These are phyloP conservation scores for Paracoccidioides brasiliensis DNA, from an alignment of 2,329 filamentous ascomycete genomes.

Conservation along the genomic window DNA sequence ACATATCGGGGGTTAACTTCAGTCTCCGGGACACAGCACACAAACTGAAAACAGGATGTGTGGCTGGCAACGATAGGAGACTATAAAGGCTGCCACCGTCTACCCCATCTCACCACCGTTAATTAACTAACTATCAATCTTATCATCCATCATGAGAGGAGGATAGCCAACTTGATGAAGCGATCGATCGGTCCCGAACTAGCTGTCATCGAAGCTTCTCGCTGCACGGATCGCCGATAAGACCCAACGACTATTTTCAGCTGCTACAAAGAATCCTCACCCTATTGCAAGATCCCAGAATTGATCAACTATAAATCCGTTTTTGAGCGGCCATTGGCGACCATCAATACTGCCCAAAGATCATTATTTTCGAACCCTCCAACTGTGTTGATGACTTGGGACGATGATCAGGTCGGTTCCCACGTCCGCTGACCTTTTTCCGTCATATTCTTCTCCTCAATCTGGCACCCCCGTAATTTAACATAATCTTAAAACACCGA, in stretches of 20 bases:
- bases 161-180: not conserved
- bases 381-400: not conserved
- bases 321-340: not conserved
- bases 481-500: not conserved
- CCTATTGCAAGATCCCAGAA: not conserved
- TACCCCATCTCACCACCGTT: not conserved
- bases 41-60: not conserved
- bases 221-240: not conserved
- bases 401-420: not conserved
- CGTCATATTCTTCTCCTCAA: not conserved
- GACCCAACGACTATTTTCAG: not conserved
- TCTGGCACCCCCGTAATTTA: not conserved
- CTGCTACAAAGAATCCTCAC: not conserved
- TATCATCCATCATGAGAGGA: not conserved
- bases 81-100: not conserved
- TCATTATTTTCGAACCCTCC: not conserved
- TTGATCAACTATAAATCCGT: not conserved
- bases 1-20: not conserved
- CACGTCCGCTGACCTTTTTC: not conserved
- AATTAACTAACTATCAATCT: too few species aligned
- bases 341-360: not conserved
- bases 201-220: not conserved
- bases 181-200: not conserved
- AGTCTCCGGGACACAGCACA: not conserved
- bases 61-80: not conserved